A percentile compares a stretch with the other conserved stretches of the same genome.
Evolutionary conservation across 441 rosid genomes (phyloP).

Genomic region (Viola pubescens): DNA sequence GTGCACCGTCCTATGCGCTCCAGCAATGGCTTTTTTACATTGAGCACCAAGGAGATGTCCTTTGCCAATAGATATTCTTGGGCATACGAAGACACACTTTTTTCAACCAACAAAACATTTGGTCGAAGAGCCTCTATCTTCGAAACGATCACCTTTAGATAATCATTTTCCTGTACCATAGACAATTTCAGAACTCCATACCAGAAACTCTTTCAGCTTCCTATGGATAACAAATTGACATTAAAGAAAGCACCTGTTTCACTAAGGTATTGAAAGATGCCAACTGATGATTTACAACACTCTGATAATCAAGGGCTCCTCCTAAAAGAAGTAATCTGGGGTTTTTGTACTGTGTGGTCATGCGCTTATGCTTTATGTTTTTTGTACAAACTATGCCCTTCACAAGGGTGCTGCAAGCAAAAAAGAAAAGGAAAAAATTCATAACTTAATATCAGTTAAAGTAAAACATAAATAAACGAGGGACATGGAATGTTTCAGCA

Average conservation of each 20-base stretch:
- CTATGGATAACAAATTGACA: background rate
- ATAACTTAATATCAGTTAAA: conserved; percentile 3
- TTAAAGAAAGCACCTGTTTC: conserved; percentile 54
- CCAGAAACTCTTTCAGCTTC: background rate
- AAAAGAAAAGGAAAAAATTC: conserved; percentile 14
- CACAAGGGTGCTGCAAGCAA: conserved; percentile 54
- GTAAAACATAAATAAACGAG: too few species aligned
- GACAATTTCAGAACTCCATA: conserved; percentile 16
- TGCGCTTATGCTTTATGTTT: conserved; percentile 93
- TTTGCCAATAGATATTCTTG: conserved; percentile 73
- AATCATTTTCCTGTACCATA: conserved; percentile 68
- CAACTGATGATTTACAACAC: conserved; percentile 66
- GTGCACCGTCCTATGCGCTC: conserved; percentile 91
- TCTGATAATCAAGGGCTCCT: conserved; percentile 87
- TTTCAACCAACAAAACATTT: conserved; percentile 86
- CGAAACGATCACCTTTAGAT: conserved; percentile 63
- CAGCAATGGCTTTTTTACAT: conserved; percentile 71
- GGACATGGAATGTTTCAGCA: too few species aligned
- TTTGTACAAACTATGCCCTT: conserved; percentile 90
- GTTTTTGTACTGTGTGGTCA: conserved; percentile 85
- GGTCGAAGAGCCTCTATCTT: conserved; percentile 88
- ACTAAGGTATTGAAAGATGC: conserved; percentile 80
- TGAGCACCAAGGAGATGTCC: conserved; percentile 86
- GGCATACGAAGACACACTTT: conserved; percentile 78
- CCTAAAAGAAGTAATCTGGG: conserved; percentile 81